Evolutionary conservation across 768 basidiomycete genomes (phyloP).

Genomic region (Rhizopogon rudus): DNA sequence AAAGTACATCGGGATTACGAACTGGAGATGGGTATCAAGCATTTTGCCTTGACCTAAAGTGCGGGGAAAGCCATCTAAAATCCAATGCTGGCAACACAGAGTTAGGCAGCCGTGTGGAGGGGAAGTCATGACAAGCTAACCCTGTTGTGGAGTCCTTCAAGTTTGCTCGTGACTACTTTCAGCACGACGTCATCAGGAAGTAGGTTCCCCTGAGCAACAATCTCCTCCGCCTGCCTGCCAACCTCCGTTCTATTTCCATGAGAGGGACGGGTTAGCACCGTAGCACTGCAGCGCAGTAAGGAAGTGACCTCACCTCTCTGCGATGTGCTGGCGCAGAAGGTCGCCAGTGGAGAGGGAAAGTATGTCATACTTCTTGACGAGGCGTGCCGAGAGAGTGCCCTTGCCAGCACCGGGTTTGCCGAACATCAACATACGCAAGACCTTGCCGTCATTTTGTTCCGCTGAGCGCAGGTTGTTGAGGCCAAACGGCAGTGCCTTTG

Average conservation of each 20-base stretch:
- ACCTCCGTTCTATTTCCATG: slow-evolving; percentile 49
- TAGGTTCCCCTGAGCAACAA: slow-evolving; percentile 75
- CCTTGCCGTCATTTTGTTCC: slow-evolving; percentile 15
- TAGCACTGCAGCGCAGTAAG: neutral
- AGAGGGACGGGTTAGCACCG: neutral
- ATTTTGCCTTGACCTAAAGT: slow-evolving; percentile 81
- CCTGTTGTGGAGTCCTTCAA: slow-evolving; percentile 62
- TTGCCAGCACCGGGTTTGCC: slow-evolving; percentile 73
- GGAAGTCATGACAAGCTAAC: slow-evolving; percentile 29
- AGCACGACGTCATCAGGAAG: slow-evolving; percentile 79
- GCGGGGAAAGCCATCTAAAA: slow-evolving; percentile 89
- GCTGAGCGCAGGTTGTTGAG: slow-evolving; percentile 35
- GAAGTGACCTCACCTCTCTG: slow-evolving; percentile 40
- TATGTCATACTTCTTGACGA: slow-evolving; percentile 80
- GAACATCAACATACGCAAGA: slow-evolving; percentile 50
- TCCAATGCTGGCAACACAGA: slow-evolving; percentile 62
- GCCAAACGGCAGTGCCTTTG: slow-evolving; percentile 47
- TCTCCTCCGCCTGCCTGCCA: slow-evolving; percentile 67
- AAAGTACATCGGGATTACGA: slow-evolving; percentile 14
- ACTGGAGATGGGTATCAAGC: slow-evolving; percentile 74
- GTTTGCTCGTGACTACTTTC: slow-evolving; percentile 66
- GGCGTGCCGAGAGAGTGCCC: slow-evolving; percentile 73
- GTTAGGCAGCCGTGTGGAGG: neutral
- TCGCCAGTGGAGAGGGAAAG: slow-evolving; percentile 79
- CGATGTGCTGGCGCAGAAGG: slow-evolving; percentile 79